A percentile compares a stretch with the other conserved stretches of the same genome.
Conservation (phyloP, 768 basidiomycete genomes). For the Xerocomellus amylosporus region DNA sequence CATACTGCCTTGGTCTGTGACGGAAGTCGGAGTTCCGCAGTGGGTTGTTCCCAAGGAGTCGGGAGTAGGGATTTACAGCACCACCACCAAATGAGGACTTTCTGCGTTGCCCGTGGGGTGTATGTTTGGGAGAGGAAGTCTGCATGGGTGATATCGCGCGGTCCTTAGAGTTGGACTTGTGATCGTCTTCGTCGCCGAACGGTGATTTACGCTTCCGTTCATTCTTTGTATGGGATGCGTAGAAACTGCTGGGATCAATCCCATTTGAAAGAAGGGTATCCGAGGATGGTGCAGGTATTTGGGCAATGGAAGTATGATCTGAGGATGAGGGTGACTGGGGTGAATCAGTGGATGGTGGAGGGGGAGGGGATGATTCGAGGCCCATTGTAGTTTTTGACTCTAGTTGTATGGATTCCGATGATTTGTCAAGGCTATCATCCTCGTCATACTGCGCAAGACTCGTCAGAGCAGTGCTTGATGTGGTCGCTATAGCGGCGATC, state of each 20-base stretch:
- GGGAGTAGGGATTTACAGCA: constrained; percentile 35
- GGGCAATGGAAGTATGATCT: constrained; percentile 23
- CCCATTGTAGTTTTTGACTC: constrained; percentile 20
- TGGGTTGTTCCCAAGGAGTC: constrained; percentile 36
- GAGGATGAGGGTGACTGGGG: constrained; percentile 31
- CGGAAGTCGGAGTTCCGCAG: constrained; percentile 26
- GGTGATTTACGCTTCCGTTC: constrained; percentile 43
- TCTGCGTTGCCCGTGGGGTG: constrained; percentile 19
- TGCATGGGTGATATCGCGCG: constrained; percentile 20
- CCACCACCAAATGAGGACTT: constrained; percentile 33
- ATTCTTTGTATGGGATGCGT: constrained; percentile 29
- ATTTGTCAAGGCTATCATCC: constrained; percentile 36
- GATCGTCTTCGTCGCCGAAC: constrained; percentile 31
- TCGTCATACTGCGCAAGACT: constrained; percentile 42
- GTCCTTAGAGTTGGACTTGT: constrained; percentile 18
- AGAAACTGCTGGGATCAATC: constrained; percentile 39
- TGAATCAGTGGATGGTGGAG: constrained; percentile 35
- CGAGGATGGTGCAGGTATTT: constrained; percentile 19
- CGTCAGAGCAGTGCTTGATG: constrained; percentile 34
- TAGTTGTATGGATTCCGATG: constrained; percentile 14
- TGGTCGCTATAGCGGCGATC: constrained; percentile 40
- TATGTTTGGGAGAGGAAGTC: constrained; percentile 25
- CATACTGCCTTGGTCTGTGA: constrained; percentile 28
- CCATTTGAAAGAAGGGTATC: constrained; percentile 21
- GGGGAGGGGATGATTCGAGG: constrained; percentile 29